These are phyloP conservation scores for Lactifluus rugatus DNA, from an alignment of 768 basidiomycete species.

Conservation along the genomic window DNA sequence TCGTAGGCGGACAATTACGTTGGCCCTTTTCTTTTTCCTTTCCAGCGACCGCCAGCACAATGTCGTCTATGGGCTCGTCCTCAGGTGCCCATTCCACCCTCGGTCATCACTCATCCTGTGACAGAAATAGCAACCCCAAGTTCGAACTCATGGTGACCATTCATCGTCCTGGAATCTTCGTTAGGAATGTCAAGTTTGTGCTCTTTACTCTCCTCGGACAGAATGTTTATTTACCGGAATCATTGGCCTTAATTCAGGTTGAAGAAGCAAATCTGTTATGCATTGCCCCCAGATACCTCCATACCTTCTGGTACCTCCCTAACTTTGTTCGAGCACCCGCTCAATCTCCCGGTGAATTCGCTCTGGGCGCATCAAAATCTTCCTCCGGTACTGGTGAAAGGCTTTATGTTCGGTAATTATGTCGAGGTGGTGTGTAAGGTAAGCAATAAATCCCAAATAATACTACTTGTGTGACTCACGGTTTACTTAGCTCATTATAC, in stretches of 20 bases:
- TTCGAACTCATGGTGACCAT: slow-evolving; percentile 5
- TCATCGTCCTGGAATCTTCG: slow-evolving; percentile 2
- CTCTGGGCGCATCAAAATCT: slow-evolving; percentile 1
- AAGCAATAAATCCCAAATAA: neutral
- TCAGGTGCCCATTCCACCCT: neutral
- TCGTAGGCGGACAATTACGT: neutral
- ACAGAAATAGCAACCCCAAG: too few species aligned
- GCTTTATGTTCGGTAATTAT: neutral
- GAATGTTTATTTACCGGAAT: neutral
- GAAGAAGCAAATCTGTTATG: neutral
- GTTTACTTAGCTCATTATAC: neutral
- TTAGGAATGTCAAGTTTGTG: slow-evolving; percentile 7
- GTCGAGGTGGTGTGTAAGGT: slow-evolving; percentile 16
- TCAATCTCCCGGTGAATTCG: neutral
- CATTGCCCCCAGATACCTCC: neutral
- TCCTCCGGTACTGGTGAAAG: slow-evolving; percentile 2
- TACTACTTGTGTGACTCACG: neutral
- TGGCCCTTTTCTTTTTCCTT: slow-evolving; percentile 9
- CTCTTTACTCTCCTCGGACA: neutral
- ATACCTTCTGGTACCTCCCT: neutral
- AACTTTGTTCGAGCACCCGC: neutral
- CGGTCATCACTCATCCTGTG: neutral
- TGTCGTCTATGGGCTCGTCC: neutral
- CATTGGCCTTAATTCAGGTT: neutral
- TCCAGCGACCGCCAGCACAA: neutral